Evolutionary conservation across 352 stramenopile genomes (phyloP).

Genomic region (Phytophthora agathidicida): DNA sequence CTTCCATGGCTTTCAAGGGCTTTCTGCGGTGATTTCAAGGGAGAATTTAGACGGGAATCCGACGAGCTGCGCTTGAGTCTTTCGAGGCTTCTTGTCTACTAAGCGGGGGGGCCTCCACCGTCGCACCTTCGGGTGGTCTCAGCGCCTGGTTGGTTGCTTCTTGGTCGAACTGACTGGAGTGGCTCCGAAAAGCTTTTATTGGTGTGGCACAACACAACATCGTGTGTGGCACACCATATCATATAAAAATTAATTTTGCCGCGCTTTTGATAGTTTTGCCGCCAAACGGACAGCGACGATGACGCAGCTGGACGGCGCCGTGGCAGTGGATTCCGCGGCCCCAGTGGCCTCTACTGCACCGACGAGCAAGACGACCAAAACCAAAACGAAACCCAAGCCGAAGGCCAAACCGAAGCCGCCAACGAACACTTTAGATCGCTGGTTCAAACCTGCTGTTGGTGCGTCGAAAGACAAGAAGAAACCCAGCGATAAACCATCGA

Average conservation of each 20-base stretch:
- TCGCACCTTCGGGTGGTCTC: constrained; percentile 17
- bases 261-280: constrained; percentile 13
- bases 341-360: not conserved
- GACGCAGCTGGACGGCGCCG: not conserved
- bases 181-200: constrained; percentile 16
- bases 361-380: not conserved
- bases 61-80: constrained; percentile 4
- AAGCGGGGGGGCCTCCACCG: constrained; percentile 13
- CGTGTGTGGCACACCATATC: constrained; percentile 4
- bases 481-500: constrained; percentile 3
- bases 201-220: constrained; percentile 19
- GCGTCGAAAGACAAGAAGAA: constrained; percentile 25
- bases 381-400: constrained; percentile 10
- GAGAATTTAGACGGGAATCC: constrained; percentile 2
- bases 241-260: constrained; percentile 1
- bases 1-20: constrained; percentile 56
- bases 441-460: constrained; percentile 48
- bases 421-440: constrained; percentile 61
- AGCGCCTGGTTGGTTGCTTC: constrained; percentile 4
- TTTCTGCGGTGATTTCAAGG: not conserved
- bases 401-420: constrained; percentile 34
- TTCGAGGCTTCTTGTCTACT: constrained; percentile 28
- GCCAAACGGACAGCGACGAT: constrained; percentile 6
- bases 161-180: constrained; percentile 23
- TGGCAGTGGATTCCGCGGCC: not conserved